Conservation (phyloP, 2,329 filamentous ascomycete species). For the Monosporascus sp. region DNA sequence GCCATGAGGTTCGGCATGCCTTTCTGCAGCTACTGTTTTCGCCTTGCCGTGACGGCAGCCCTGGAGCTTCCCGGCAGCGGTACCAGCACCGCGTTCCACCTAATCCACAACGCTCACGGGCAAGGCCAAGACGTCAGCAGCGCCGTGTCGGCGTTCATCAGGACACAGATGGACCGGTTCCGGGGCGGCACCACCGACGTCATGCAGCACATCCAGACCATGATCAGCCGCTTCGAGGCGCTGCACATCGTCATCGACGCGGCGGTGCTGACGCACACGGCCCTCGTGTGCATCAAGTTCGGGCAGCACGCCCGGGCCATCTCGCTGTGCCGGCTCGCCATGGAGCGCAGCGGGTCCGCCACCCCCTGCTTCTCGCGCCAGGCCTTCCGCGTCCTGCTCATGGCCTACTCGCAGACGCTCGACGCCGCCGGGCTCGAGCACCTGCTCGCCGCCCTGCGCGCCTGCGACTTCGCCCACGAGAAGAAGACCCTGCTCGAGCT, state of each 20-base stretch:
- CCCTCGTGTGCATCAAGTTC: constrained; percentile 16
- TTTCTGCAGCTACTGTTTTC: constrained; percentile 36
- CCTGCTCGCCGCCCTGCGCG: constrained; percentile 16
- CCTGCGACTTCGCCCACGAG: constrained; percentile 16
- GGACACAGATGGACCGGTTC: constrained; percentile 17
- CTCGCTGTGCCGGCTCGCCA: constrained; percentile 22
- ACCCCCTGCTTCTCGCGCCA: constrained; percentile 23
- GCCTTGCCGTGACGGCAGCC: constrained; percentile 42
- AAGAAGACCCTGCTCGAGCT: constrained; percentile 14
- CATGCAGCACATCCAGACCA: constrained; percentile 19
- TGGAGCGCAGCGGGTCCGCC: constrained; percentile 13
- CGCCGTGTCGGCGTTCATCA: constrained; percentile 25
- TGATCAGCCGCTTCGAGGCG: constrained; percentile 21
- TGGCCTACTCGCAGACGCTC: constrained; percentile 15
- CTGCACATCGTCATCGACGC: constrained; percentile 18
- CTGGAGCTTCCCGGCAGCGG: constrained; percentile 27
- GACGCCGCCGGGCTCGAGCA: constrained; percentile 16
- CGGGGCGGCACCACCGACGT: constrained; percentile 14
- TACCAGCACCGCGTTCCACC: constrained; percentile 27
- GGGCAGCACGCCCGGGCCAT: constrained; percentile 18
- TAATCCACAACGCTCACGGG: constrained; percentile 35
- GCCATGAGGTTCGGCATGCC: constrained; percentile 30
- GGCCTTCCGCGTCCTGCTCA: constrained; percentile 17
- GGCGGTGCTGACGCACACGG: constrained; percentile 21
- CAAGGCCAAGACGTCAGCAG: constrained; percentile 37